phyloP scores from a whole-genome alignment of 2,329 filamentous ascomycete genomes.

The Ambrosiella cleistominuta region DNA sequence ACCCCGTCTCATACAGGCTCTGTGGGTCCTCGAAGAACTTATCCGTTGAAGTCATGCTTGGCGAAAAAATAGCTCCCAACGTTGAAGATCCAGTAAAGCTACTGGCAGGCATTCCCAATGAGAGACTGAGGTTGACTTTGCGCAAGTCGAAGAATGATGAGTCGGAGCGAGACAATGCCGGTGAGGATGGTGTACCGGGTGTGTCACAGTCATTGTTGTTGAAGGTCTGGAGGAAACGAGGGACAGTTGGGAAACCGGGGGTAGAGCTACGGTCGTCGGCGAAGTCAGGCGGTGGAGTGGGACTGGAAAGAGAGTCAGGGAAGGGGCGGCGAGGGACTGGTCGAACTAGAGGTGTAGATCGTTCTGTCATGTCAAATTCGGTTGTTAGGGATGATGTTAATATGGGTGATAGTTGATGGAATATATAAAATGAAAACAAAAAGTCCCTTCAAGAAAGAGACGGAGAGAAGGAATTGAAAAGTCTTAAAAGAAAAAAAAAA shows the following conservation, averaged over 20 bases:
- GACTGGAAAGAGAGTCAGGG: conserved; percentile 34
- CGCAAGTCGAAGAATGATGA: conserved; percentile 41
- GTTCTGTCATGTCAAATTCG: conserved; percentile 20
- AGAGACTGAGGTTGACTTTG: conserved; percentile 63
- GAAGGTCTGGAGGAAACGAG: conserved; percentile 10
- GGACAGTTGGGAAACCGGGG: neutral
- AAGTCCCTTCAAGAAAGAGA: neutral
- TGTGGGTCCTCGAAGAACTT: conserved; percentile 33
- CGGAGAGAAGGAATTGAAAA: neutral
- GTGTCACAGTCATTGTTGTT: conserved; percentile 19
- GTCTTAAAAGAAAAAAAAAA: neutral
- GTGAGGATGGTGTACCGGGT: conserved; percentile 19
- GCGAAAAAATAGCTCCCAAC: conserved; percentile 77
- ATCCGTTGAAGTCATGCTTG: conserved; percentile 37
- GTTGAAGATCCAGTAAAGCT: conserved; percentile 51
- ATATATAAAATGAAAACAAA: neutral
- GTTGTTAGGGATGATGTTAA: neutral
- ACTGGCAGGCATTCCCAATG: neutral
- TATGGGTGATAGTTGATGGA: neutral
- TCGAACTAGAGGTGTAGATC: conserved; percentile 36
- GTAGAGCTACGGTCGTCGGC: conserved; percentile 15
- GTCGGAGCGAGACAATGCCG: conserved; percentile 15
- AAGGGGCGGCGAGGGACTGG: conserved; percentile 60
- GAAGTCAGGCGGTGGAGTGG: conserved; percentile 26
- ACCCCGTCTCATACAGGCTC: conserved; percentile 65